Evolutionary conservation across 768 basidiomycete species (phyloP).

Genomic region (Lepiota subincarnata): DNA sequence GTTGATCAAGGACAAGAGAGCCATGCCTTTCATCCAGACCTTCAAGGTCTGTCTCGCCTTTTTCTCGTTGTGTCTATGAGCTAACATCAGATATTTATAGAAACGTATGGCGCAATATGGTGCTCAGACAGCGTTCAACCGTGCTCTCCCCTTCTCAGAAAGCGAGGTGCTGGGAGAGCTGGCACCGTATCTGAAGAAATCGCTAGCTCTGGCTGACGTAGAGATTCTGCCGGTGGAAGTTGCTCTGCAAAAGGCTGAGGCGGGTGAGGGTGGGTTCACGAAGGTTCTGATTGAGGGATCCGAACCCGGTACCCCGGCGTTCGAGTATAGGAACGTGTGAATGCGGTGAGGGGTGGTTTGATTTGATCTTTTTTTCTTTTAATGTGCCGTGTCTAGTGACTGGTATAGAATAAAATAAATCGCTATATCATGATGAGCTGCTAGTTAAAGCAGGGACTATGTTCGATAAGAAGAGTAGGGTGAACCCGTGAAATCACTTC

Average conservation of each 20-base stretch:
- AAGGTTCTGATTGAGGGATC: slow-evolving; percentile 74
- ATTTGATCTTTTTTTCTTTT: neutral
- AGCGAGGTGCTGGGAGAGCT: slow-evolving; percentile 64
- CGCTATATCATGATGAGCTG: too few species aligned
- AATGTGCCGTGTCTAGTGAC: too few species aligned
- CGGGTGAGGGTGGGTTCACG: slow-evolving; percentile 53
- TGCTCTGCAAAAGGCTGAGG: slow-evolving; percentile 43
- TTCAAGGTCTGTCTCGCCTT: slow-evolving; percentile 68
- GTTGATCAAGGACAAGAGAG: slow-evolving; percentile 91
- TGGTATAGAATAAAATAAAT: too few species aligned
- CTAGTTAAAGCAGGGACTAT: too few species aligned
- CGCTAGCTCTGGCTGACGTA: slow-evolving; percentile 65
- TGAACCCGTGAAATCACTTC: too few species aligned
- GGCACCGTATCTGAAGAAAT: slow-evolving; percentile 76
- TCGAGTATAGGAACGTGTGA: slow-evolving; percentile 81
- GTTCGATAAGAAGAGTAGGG: too few species aligned
- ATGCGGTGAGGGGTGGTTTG: neutral
- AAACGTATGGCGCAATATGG: slow-evolving; percentile 81
- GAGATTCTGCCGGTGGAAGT: slow-evolving; percentile 70
- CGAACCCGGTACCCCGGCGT: slow-evolving; percentile 83
- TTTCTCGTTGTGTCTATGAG: neutral
- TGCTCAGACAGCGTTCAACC: slow-evolving; percentile 73
- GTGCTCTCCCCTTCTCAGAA: slow-evolving; percentile 82
- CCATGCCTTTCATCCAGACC: slow-evolving; percentile 90
- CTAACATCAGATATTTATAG: slow-evolving; percentile 30